Evolutionary conservation across 2,329 filamentous ascomycete genomes (phyloP).

Genomic region (Diaporthe sp.): DNA sequence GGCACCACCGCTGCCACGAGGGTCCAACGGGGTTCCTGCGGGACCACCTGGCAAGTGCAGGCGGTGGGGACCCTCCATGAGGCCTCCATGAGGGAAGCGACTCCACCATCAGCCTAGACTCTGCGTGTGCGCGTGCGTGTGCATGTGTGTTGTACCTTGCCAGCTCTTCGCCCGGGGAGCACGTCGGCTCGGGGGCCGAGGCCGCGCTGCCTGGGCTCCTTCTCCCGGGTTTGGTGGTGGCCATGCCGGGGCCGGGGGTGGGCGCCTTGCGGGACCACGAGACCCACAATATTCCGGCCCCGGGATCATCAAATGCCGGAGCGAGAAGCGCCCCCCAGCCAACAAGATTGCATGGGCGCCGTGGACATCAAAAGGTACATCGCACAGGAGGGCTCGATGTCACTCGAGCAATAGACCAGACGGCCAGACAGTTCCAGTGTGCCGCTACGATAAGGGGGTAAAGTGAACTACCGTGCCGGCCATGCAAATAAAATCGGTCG

Average conservation of each 20-base stretch:
- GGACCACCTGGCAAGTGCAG: conserved; percentile 23
- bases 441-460: background rate
- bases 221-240: background rate
- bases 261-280: background rate
- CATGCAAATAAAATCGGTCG: conserved; percentile 4
- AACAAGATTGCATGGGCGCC: background rate
- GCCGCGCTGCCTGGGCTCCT: background rate
- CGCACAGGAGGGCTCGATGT: background rate
- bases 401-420: background rate
- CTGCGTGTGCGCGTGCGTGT: too few species aligned
- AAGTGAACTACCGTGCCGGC: conserved; percentile 17
- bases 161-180: background rate
- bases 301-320: conserved; percentile 15
- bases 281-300: conserved; percentile 23
- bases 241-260: conserved; percentile 7
- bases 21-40: conserved; percentile 1
- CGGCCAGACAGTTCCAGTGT: background rate
- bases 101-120: background rate
- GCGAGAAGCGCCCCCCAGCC: background rate
- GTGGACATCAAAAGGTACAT: background rate
- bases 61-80: background rate
- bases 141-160: background rate
- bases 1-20: background rate
- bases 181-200: background rate
- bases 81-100: background rate